Evolutionary conservation across 352 stramenopile species (phyloP), one percentile per base, ranked within the genome.

Genomic region (Phytophthora litchii): DNA sequence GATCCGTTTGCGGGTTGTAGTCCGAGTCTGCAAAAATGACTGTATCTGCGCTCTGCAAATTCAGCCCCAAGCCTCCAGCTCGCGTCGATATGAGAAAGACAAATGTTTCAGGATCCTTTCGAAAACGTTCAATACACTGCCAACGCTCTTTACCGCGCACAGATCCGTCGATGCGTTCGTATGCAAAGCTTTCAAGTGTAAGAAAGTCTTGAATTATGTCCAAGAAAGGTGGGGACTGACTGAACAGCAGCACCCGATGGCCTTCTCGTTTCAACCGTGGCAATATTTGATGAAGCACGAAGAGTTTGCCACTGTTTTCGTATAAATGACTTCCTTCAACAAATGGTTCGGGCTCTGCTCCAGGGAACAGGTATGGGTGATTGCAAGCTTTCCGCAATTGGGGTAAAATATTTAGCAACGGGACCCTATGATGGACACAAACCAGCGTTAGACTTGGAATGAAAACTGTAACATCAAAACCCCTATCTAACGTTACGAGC

Each of bases 331-430:
- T 76, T 12, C 83, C 81, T 78, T 92, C 81, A 13, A 64, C 70
- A 62, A 92, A 92, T 4, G 83, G 81, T 35, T 92, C 83, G 1
- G 77, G 81, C 41, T 92, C 83, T 16, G 79, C 79, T 17, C 83
- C 83, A 20, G 83, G 62, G 21, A 99, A 95, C 47, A 99, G 58
- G 69, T 99, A 99, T 34, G 84, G 84, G 44, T 93, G 84, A 37
- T 91, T 91, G 54, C 82, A 92, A 1, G 74, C 80, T 57, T 93
- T 93, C 8, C 82, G 74, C 7, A 93, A 62, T 54, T 99, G 92
- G 60, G 99, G 99, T 14, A 98, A 83, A 59, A 99, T 89, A 72
- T 99, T 99, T 42, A 98, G 97, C 47, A 99, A 77, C 45, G 86
- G 76, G 25, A 91, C 54, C 46, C 79, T 88, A 48, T 16, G 46